Evolutionary conservation across 352 stramenopile species (phyloP).

Genomic region (Phytopythium chamaehyphon): DNA sequence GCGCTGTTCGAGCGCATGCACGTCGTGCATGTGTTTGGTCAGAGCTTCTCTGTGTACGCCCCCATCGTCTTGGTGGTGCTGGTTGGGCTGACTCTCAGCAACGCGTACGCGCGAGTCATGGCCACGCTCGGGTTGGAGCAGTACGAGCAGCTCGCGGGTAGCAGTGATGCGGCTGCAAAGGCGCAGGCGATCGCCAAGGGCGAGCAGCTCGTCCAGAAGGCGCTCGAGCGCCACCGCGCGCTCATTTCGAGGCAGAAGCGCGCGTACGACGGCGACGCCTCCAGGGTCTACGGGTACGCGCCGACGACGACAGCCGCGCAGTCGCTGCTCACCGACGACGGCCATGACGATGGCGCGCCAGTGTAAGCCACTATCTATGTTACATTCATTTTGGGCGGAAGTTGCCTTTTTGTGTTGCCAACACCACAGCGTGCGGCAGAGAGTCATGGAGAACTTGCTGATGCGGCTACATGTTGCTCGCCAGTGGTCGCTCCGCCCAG

Average conservation of each 20-base stretch:
- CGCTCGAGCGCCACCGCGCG: conserved; percentile 34
- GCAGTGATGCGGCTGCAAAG: conserved; percentile 24
- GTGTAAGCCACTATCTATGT: too few relatives aligned
- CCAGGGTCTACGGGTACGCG: conserved; percentile 28
- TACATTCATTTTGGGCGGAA: too few relatives aligned
- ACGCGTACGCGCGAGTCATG: conserved; percentile 55
- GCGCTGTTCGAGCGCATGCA: conserved; percentile 48
- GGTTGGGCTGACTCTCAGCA: conserved; percentile 34
- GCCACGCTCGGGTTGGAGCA: conserved; percentile 54
- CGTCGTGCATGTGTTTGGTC: conserved; percentile 51
- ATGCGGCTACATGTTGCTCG: too few relatives aligned
- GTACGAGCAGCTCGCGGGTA: conserved; percentile 55
- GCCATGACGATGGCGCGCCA: conserved; percentile 3
- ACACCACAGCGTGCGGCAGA: too few relatives aligned
- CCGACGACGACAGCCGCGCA: conserved; percentile 13
- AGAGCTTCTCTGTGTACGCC: conserved; percentile 51
- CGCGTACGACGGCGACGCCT: conserved; percentile 18
- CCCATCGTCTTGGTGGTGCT: conserved; percentile 53
- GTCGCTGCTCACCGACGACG: conserved; percentile 16
- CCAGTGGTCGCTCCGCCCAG: too few relatives aligned
- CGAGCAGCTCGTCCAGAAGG: conserved; percentile 45
- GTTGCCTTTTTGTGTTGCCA: too few relatives aligned
- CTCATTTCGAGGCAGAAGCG: conserved; percentile 33
- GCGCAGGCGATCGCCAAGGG: conserved; percentile 36
- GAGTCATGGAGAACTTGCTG: too few relatives aligned